Percentiles rank a stretch among this genome's conserved stretches.
phyloP scores from a whole-genome alignment of 345 rosid species.

The Camelina neglecta region DNA sequence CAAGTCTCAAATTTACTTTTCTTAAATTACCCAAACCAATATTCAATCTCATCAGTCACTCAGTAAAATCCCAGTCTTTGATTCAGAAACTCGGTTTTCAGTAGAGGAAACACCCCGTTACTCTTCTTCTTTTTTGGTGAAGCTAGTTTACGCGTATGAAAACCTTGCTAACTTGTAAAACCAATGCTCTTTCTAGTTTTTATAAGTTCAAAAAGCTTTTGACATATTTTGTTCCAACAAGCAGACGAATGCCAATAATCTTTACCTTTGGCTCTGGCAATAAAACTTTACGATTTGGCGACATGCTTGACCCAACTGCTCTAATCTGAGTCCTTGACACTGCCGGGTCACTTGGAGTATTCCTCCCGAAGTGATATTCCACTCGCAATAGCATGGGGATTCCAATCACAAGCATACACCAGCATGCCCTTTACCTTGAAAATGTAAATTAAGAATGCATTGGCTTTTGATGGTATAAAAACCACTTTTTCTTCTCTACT shows the following conservation, averaged over 20 bases:
- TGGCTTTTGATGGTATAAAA: neutral
- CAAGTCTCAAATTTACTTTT: neutral
- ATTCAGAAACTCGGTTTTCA: neutral
- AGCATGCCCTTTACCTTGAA: constrained; percentile 80
- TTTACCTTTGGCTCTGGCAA: constrained; percentile 78
- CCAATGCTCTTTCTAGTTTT: neutral
- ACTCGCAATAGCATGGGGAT: constrained; percentile 73
- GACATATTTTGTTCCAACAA: neutral
- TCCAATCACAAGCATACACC: constrained; percentile 97
- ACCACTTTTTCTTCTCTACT: constrained; percentile 5
- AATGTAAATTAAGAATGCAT: constrained; percentile 22
- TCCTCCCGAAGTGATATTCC: constrained; percentile 53
- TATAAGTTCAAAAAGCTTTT: neutral
- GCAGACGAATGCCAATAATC: too few relatives aligned
- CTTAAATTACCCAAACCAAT: neutral
- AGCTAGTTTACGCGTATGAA: neutral
- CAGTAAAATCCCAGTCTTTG: neutral
- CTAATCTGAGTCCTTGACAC: constrained; percentile 78
- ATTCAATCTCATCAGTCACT: neutral
- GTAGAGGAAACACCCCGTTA: too few relatives aligned
- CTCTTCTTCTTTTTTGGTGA: too few relatives aligned
- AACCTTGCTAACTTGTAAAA: neutral
- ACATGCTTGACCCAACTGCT: constrained; percentile 62
- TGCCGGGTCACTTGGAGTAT: constrained; percentile 80
- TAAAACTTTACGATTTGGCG: constrained; percentile 53